Evolutionary conservation across 495 filamentous ascomycete genomes (phyloP).

Genomic region (Cetradonia linearis): DNA sequence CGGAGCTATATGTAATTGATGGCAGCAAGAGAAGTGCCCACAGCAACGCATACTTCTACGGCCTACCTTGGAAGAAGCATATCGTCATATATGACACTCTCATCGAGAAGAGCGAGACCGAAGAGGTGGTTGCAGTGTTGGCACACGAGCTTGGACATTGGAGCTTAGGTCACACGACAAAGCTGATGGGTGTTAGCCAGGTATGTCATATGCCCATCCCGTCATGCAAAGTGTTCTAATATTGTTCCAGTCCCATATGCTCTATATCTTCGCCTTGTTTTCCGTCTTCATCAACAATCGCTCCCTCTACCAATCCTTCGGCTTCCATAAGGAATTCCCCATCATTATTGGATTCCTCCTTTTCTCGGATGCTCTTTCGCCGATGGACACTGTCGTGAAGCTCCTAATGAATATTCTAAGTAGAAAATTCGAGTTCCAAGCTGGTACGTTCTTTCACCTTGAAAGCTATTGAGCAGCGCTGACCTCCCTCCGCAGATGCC

Average conservation of each 20-base stretch:
- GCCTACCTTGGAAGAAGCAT: conserved; percentile 98
- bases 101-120: conserved; percentile 82
- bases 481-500: conserved; percentile 39
- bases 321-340: conserved; percentile 73
- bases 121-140: conserved; percentile 90
- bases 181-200: conserved; percentile 81
- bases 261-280: conserved; percentile 94
- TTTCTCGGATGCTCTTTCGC: conserved; percentile 86
- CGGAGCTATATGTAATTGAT: conserved; percentile 89
- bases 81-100: conserved; percentile 98
- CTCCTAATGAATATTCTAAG: conserved; percentile 92
- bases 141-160: conserved; percentile 96
- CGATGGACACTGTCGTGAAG: conserved; percentile 86
- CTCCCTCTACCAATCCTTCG: conserved; percentile 82
- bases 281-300: conserved; percentile 93
- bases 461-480: conserved; percentile 14
- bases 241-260: conserved; percentile 58
- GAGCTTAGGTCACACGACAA: conserved; percentile 89
- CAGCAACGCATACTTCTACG: conserved; percentile 98
- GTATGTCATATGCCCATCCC: conserved; percentile 30
- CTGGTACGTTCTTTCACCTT: conserved; percentile 45
- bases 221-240: not conserved
- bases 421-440: conserved; percentile 88
- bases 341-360: conserved; percentile 95
- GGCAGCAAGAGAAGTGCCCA: conserved; percentile 95